Evolutionary conservation across 2,329 filamentous ascomycete genomes (phyloP).

Genomic region (Microdochium bolleyi): DNA sequence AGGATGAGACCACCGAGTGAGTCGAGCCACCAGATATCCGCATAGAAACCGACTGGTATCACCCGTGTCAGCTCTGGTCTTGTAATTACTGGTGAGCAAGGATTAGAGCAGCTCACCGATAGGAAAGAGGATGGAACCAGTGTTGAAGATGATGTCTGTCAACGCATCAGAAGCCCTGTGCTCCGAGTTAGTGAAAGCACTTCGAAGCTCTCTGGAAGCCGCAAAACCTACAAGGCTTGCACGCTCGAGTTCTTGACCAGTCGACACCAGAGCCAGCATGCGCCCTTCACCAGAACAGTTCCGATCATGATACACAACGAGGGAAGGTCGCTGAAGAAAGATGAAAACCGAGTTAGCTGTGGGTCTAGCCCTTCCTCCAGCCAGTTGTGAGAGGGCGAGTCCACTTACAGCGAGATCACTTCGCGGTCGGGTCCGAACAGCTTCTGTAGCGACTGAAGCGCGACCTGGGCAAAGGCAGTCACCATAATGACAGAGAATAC

Average conservation of each 20-base stretch:
- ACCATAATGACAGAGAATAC: slow-evolving; percentile 85
- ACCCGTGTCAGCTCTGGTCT: not conserved
- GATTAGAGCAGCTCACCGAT: slow-evolving; percentile 39
- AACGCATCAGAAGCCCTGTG: slow-evolving; percentile 40
- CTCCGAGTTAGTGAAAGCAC: slow-evolving; percentile 3
- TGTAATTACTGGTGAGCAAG: not conserved
- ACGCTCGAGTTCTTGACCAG: slow-evolving; percentile 80
- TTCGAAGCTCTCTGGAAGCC: slow-evolving; percentile 1
- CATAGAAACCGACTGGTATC: slow-evolving; percentile 58
- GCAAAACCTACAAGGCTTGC: slow-evolving; percentile 55
- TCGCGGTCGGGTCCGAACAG: slow-evolving; percentile 53
- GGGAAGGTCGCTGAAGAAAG: slow-evolving; percentile 48
- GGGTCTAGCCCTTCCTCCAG: too few species aligned
- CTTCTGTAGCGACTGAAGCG: slow-evolving; percentile 59
- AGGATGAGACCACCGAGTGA: slow-evolving; percentile 70
- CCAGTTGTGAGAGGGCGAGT: not conserved
- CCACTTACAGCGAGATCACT: slow-evolving; percentile 57
- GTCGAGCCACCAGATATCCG: slow-evolving; percentile 77
- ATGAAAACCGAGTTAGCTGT: not conserved
- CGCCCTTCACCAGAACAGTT: slow-evolving; percentile 74
- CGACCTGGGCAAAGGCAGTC: slow-evolving; percentile 74
- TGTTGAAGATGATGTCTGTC: slow-evolving; percentile 85
- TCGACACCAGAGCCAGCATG: slow-evolving; percentile 83
- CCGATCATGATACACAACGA: slow-evolving; percentile 73
- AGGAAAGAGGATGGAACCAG: slow-evolving; percentile 81